These are phyloP conservation scores for Mortierella sp. DNA, from an alignment of 371 early-diverging fungal genomes.

Conservation along the genomic window DNA sequence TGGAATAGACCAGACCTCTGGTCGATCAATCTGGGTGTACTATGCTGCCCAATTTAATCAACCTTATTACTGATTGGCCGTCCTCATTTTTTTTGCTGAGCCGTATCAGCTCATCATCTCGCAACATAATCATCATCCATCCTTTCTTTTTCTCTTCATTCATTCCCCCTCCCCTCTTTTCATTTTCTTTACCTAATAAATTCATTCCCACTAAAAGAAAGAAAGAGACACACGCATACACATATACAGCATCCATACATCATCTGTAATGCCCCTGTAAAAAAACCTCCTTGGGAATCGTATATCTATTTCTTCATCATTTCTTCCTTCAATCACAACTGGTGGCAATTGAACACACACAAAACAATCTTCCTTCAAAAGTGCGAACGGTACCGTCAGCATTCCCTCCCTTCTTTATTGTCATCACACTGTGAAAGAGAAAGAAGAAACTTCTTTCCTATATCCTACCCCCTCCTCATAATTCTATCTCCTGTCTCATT, in stretches of 20 bases:
- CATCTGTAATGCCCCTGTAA: neutral
- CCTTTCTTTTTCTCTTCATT: constrained; percentile 6
- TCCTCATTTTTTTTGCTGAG: too few relatives aligned
- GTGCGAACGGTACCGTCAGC: neutral
- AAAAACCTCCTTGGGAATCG: neutral
- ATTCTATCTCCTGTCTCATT: neutral
- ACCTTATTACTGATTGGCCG: too few relatives aligned
- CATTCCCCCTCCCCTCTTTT: neutral
- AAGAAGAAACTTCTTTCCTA: neutral
- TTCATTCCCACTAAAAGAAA: neutral
- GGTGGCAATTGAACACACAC: too few relatives aligned
- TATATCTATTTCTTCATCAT: constrained; percentile 1
- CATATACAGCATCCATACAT: neutral
- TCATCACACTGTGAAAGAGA: neutral
- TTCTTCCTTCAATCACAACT: neutral
- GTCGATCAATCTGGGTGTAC: too few relatives aligned
- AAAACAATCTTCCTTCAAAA: neutral
- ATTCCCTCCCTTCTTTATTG: neutral
- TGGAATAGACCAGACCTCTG: too few relatives aligned
- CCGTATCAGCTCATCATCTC: neutral
- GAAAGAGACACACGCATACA: neutral
- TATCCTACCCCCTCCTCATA: neutral
- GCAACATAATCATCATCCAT: neutral
- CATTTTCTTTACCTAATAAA: neutral
- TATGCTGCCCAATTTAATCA: too few relatives aligned